Evolutionary conservation across 176 grass and related monocot species (phyloP).

Genomic region (Oryza brachyantha): DNA sequence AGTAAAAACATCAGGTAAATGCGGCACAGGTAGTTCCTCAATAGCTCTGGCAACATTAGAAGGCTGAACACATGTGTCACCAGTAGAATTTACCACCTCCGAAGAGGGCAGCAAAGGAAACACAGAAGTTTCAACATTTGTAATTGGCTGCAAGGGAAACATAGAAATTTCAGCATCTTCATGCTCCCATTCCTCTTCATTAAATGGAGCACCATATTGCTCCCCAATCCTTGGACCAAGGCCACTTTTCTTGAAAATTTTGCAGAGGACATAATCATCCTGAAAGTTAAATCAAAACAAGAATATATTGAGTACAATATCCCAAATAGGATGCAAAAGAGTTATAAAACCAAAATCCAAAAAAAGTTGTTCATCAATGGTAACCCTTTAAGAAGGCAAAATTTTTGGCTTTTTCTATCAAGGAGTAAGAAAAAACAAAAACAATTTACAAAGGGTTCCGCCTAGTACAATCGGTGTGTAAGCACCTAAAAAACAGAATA

Average conservation of each 20-base stretch:
- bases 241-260: constrained; percentile 97
- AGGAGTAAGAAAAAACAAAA: neutral
- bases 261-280: constrained; percentile 84
- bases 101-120: constrained; percentile 31
- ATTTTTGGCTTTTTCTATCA: neutral
- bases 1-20: constrained; percentile 23
- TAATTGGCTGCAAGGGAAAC: constrained; percentile 24
- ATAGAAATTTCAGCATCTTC: constrained; percentile 34
- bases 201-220: constrained; percentile 95
- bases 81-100: constrained; percentile 14
- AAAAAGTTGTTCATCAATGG: neutral
- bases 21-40: neutral
- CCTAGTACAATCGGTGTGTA: too few species aligned
- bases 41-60: neutral
- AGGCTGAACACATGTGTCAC: neutral
- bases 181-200: constrained; percentile 81
- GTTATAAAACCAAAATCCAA: neutral
- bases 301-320: neutral
- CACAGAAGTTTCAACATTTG: constrained; percentile 33
- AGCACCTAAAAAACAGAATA: too few species aligned
- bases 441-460: too few species aligned
- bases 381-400: neutral
- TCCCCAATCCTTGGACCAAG: constrained; percentile 87
- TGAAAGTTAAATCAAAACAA: constrained; percentile 13
- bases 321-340: neutral